Evolutionary conservation across 2,329 filamentous ascomycete species (phyloP).

Genomic region (Trichoderma cornu-damae): DNA sequence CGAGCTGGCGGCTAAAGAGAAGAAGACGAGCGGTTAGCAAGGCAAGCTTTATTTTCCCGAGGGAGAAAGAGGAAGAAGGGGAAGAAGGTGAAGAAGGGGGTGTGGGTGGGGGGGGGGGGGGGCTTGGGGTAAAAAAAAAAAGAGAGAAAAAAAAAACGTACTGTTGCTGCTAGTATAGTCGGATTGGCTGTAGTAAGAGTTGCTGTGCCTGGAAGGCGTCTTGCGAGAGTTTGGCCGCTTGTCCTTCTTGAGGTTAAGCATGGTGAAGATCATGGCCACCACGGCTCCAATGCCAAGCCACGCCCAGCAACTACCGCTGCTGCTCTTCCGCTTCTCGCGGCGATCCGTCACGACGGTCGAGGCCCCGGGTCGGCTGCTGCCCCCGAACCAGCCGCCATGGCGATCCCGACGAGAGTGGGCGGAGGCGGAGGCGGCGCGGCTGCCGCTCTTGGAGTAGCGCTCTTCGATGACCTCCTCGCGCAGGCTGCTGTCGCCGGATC

Average conservation of each 20-base stretch:
- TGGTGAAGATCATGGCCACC: conserved; percentile 46
- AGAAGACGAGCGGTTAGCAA: conserved; percentile 25
- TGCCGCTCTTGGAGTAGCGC: conserved; percentile 47
- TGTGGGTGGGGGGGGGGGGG: no score
- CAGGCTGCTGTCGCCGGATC: conserved; percentile 30
- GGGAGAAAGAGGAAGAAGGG: not conserved
- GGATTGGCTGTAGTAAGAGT: conserved; percentile 51
- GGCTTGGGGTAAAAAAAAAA: no score
- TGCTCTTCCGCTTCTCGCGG: conserved; percentile 46
- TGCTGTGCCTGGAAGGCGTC: conserved; percentile 43
- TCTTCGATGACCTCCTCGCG: conserved; percentile 60
- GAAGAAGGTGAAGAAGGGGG: no score
- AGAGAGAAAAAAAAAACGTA: conserved; percentile 25
- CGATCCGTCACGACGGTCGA: conserved; percentile 37
- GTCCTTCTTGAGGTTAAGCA: conserved; percentile 52
- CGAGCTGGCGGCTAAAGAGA: conserved; percentile 36
- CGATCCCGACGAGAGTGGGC: conserved; percentile 46
- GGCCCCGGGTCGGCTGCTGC: conserved; percentile 43
- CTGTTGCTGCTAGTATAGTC: conserved; percentile 36
- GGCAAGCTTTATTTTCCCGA: not conserved
- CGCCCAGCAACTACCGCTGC: conserved; percentile 45
- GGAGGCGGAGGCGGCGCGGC: conserved; percentile 38
- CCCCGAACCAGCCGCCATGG: conserved; percentile 54
- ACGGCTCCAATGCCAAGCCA: conserved; percentile 51
- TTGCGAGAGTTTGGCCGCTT: conserved; percentile 41